Conservation (phyloP, 2,329 filamentous ascomycete genomes). For the Ilyonectria robusta region DNA sequence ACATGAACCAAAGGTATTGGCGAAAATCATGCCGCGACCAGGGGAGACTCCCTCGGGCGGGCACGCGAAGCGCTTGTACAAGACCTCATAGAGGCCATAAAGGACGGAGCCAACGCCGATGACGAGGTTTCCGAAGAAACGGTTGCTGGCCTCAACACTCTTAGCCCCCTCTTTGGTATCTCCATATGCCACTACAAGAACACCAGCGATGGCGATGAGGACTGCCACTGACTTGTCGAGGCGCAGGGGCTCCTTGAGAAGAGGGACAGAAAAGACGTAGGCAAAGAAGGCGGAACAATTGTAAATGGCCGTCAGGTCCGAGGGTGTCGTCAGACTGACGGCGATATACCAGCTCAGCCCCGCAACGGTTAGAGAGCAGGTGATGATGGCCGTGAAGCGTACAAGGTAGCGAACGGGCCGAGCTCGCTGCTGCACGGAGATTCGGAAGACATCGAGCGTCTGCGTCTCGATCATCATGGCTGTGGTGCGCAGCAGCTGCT, state of each 20-base stretch:
- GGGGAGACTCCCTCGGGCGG: constrained; percentile 90
- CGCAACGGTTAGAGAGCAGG: constrained; percentile 87
- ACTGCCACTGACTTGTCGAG: constrained; percentile 91
- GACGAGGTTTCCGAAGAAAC: constrained; percentile 88
- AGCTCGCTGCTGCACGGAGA: constrained; percentile 52
- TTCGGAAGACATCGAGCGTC: constrained; percentile 75
- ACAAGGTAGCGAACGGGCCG: constrained; percentile 78
- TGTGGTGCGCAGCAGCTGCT: constrained; percentile 66
- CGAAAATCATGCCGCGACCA: constrained; percentile 94
- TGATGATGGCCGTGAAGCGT: constrained; percentile 85
- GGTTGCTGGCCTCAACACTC: constrained; percentile 71
- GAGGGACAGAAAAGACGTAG: constrained; percentile 93
- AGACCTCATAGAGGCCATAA: constrained; percentile 96
- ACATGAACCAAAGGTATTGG: constrained; percentile 90
- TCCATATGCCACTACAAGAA: constrained; percentile 95
- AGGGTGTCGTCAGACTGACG: constrained; percentile 92
- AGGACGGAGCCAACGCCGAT: constrained; percentile 93
- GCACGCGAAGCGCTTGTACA: constrained; percentile 95
- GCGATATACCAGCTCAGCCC: constrained; percentile 97
- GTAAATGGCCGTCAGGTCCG: constrained; percentile 97
- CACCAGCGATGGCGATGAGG: constrained; percentile 86
- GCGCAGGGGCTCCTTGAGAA: constrained; percentile 87
- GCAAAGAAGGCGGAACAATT: constrained; percentile 99
- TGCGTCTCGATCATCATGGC: constrained; percentile 88
- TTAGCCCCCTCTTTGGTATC: constrained; percentile 68